Conservation (phyloP, 1,284 basidiomycete species). For the Naganishia sp. region DNA sequence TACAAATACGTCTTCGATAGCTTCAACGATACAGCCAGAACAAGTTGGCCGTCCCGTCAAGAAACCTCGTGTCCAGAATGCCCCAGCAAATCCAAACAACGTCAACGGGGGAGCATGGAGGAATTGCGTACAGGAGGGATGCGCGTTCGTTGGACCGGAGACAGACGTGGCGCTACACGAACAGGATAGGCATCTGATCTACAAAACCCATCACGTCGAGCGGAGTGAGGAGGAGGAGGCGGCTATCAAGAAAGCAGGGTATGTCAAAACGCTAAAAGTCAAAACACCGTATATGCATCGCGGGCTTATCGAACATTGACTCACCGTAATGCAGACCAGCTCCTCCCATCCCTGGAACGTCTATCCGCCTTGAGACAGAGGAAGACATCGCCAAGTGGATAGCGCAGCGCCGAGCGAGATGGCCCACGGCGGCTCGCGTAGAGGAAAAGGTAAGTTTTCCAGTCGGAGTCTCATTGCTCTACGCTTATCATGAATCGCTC, state of each 20-base stretch:
- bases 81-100: conserved; percentile 17
- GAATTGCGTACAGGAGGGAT: conserved; percentile 67
- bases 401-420: conserved; percentile 78
- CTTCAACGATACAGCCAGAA: neutral
- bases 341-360: conserved; percentile 78
- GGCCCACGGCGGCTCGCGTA: conserved; percentile 69
- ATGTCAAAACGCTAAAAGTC: conserved; percentile 28
- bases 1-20: neutral
- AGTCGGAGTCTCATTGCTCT: neutral
- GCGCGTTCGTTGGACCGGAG: conserved; percentile 70
- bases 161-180: conserved; percentile 78
- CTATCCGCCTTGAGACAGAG: conserved; percentile 70
- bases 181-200: conserved; percentile 87
- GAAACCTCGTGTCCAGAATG: conserved; percentile 25
- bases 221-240: conserved; percentile 64
- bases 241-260: conserved; percentile 64
- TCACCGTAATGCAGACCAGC: conserved; percentile 39
- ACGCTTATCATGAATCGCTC: no score
- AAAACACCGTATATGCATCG: conserved; percentile 63
- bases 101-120: conserved; percentile 42
- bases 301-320: conserved; percentile 57
- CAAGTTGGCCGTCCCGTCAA: neutral
- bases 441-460: conserved; percentile 63
- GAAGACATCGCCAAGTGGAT: conserved; percentile 83
- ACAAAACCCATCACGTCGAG: conserved; percentile 58